phyloP scores from a whole-genome alignment of 495 filamentous ascomycete genomes.

The Extremus antarcticus region DNA sequence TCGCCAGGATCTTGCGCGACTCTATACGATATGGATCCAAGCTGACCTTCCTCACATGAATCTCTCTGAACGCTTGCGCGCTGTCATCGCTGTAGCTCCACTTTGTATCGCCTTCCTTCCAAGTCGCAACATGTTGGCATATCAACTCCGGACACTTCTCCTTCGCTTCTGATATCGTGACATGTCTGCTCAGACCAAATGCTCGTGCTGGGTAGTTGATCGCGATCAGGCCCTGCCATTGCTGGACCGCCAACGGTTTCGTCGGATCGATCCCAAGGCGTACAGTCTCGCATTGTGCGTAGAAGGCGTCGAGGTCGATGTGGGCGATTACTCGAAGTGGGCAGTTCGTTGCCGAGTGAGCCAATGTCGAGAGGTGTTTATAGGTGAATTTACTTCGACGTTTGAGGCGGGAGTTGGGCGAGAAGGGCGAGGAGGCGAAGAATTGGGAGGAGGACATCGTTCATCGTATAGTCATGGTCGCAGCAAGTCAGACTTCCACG shows the following conservation, averaged over 20 bases:
- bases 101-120: constrained; percentile 77
- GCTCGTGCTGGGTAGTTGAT: constrained; percentile 87
- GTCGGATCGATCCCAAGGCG: constrained; percentile 63
- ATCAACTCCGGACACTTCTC: constrained; percentile 78
- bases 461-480: not conserved
- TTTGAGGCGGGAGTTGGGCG: constrained; percentile 20
- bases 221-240: constrained; percentile 80
- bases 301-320: constrained; percentile 95
- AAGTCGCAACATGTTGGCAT: constrained; percentile 88
- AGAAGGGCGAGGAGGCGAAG: constrained; percentile 34
- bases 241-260: constrained; percentile 82
- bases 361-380: constrained; percentile 66
- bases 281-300: constrained; percentile 92
- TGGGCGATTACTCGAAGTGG: constrained; percentile 84
- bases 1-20: constrained; percentile 66
- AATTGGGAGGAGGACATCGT: constrained; percentile 35
- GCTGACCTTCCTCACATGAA: constrained; percentile 82
- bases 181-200: constrained; percentile 65
- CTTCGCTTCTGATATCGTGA: constrained; percentile 69
- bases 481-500: not conserved
- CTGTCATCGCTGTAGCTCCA: constrained; percentile 82
- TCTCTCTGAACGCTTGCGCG: constrained; percentile 44
- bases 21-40: constrained; percentile 86
- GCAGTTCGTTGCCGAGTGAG: constrained; percentile 54
- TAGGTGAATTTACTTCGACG: constrained; percentile 70